Evolutionary conservation across 2,329 filamentous ascomycete genomes (phyloP), one percentile per base, ranked within the genome.

Genomic region (Cercospora sp.): DNA sequence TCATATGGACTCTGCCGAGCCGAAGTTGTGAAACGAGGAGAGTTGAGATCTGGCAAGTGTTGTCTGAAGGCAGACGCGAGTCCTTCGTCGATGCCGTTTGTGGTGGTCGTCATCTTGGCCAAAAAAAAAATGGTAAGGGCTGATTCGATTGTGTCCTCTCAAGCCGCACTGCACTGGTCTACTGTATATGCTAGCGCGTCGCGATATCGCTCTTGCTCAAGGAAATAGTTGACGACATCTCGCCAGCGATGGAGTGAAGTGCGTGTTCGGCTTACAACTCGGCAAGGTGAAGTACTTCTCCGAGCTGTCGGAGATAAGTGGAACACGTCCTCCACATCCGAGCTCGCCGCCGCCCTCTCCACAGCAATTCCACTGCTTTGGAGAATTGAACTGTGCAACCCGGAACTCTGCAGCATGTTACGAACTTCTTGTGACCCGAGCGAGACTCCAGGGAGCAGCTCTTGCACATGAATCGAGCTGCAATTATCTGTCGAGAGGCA

Each of bases 11-110:
- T 84, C 75, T 90, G 88, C 57, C 82, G 81, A 69, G 86, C 83
- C 81, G 90, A 88, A 1, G 81, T 82, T n/a, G 83, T 84, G 79
- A 91, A 91, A 18, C 89, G 85, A 26, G 85, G 84, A 18, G 80
- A 82, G 71, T 75, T 83, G 60, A 90, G 81, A 72, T 90, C 87
- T 0, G 88, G 89, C 16, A 91, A 81, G 74, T 87, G 84, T 70
- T 86, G 79, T 69, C 87, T 85, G 74, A 86, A 89, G 7, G 66
- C 72, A 20, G 72, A 65, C 6, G 68, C 72, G 23, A 73, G 64
- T 23, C 60, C 66, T 51, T 67, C 40, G 40, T 73, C 60, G 8
- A 70, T 65, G 26, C 62, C 20, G n/a, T 58, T 65, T n/a, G 68
- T 69, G 40, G 58, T 58, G 10, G 51, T 45, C 16, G 62, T 42